Evolutionary conservation across 441 rosid species (phyloP), one percentile per base, ranked within the genome.

Genomic region (Brassica hybrid): DNA sequence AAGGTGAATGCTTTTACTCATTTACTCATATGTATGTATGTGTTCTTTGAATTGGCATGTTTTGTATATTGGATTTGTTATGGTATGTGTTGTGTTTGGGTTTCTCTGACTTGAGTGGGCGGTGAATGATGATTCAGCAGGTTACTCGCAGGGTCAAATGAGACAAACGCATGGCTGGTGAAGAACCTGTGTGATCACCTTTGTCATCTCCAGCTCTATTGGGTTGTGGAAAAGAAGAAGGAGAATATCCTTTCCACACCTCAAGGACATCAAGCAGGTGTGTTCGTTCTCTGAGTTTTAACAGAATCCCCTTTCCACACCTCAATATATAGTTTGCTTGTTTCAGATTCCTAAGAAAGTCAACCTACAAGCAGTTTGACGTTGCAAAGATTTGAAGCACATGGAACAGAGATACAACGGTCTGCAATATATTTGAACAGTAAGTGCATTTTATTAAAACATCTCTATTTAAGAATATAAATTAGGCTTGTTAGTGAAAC

Each of bases 201-300:
- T 77, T 94, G 69, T 85, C 88, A 72, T 91, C 95, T 58, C 79
- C 74, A 63, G 80, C 91, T 78, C 75, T 88, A 57, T 65, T 84
- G 65, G 76, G 71, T 57, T 82, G 83, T 79, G 96, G 96, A 64
- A 85, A 86, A 73, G 74, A 81, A 80, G 8, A 32, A 19, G 21
- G 38, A 32, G 90, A 89, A 73, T 19, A 19, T 19, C 21, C 21
- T 19, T 19, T 19, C 21, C 21, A 19, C 21, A 19, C 21, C 75
- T 90, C 14, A 94, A 90, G 86, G 90, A 88, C 77, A 91, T 93
- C 78, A 27, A 27, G 77, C 95, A 90, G 94, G 61, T 56, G 94
- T 90, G 59, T n/a, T 34, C 7, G 4, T 41, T 17, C 45, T 72
- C 12, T 19, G 3, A 45, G 45, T 43, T 11, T 41, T 19, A 25